Base-by-base conservation (phyloP, 345 rosid species). In the Leavenworthia alabamica region DNA sequence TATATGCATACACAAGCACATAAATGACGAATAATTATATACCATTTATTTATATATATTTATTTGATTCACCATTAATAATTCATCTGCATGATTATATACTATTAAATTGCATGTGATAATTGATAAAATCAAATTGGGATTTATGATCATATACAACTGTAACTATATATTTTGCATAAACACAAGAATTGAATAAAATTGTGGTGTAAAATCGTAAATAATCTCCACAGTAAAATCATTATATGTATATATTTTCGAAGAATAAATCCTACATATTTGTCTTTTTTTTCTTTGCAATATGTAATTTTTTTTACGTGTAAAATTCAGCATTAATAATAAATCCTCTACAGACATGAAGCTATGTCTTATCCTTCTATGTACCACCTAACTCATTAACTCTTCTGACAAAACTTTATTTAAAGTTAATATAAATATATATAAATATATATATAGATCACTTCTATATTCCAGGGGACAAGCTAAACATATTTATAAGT, bases 361-460 rank as follows among this genome's bases (percentile, higher is more conserved):
- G 58, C 64, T 22, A 28, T 36, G 41, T 46, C 56, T 3, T 49
- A 27, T 47, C 10, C 39, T 23, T 50, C 15, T 17, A 50, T 31
- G 23, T 47, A 58, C 66, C 46, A 68, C 66, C 72, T 54, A 60
- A 68, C 66, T 59, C 66, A 68, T 60, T 60, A 50, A 51, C 54
- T 42, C 37, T 42, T 28, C 48, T 51, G 66, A 68, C 73, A 46
- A 24, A 60, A 50, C 60, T 32, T 60, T 23, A 16, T 51, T 51
- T 16, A 23, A 23, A 15, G 54, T 16, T 41, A 31, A 31, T 59
- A 28, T 19, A 47, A 6, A 40, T 17, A 2, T 48, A 36, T 46
- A 22, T 22, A 22, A 3, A 22, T 3, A 22, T 1, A 22, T 22
- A 1, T 22, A 23, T 23, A 23, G 39, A 16, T 31, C 27, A 28